A percentile compares a stretch with the other conserved stretches of the same genome.
Evolutionary conservation across 2,329 filamentous ascomycete species (phyloP).

Genomic region (Exserohilum turcica): DNA sequence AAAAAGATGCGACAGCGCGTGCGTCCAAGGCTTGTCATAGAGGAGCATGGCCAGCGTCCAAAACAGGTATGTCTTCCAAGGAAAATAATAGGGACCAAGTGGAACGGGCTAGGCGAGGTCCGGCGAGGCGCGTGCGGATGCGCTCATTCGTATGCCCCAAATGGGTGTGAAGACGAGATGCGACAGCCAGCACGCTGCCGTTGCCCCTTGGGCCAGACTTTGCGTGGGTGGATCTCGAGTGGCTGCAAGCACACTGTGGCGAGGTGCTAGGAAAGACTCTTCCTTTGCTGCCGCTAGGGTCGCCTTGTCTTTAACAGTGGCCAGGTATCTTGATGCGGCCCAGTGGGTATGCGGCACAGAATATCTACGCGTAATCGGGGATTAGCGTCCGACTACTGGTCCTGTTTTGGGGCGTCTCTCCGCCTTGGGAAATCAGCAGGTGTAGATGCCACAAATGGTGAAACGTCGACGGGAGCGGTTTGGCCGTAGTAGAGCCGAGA

Average conservation of each 20-base stretch:
- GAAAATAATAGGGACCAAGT: background rate
- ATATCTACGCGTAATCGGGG: background rate
- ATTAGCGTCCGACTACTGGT: background rate
- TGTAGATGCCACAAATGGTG: background rate
- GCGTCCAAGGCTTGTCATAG: background rate
- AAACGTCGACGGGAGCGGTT: background rate
- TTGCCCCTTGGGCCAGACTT: background rate
- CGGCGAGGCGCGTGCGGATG: background rate
- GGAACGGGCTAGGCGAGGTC: background rate
- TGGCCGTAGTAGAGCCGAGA: constrained; percentile 4
- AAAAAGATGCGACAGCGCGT: background rate
- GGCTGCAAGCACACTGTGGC: background rate
- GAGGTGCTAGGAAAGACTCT: background rate
- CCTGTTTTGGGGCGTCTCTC: background rate
- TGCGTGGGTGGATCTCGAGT: background rate
- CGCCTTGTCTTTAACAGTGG: background rate
- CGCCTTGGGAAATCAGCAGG: background rate
- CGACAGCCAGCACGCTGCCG: background rate
- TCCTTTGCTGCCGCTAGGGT: background rate
- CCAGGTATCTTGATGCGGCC: background rate
- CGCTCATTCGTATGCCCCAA: background rate
- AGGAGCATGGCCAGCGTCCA: background rate
- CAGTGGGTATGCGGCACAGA: background rate
- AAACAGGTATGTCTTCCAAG: background rate
- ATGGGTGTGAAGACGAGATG: background rate